Evolutionary conservation across 2,329 filamentous ascomycete genomes (phyloP).

Genomic region (Aspergillus hiratsukae): DNA sequence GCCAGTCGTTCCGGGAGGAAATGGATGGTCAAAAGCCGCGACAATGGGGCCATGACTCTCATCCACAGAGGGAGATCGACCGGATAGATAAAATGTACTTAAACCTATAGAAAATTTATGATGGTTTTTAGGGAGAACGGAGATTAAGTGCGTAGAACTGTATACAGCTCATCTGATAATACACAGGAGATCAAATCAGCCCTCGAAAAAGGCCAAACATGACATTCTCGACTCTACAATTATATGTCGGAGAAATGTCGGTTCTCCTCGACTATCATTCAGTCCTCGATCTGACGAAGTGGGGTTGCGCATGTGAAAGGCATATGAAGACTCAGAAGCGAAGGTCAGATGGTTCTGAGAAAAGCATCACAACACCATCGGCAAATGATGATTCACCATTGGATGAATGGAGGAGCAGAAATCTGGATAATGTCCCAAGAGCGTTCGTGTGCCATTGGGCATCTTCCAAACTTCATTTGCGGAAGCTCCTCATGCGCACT

Average conservation of each 20-base stretch:
- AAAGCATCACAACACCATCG: neutral
- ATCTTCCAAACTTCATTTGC: no score
- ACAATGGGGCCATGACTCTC: neutral
- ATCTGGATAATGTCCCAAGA: neutral
- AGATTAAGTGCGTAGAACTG: no score
- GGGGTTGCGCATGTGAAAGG: neutral
- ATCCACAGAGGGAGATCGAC: conserved; percentile 2
- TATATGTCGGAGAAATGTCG: neutral
- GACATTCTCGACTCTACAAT: neutral
- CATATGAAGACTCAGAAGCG: neutral
- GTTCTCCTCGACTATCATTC: no score
- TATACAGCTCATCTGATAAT: neutral
- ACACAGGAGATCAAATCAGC: neutral
- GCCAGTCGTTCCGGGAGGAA: conserved; percentile 7
- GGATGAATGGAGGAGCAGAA: neutral
- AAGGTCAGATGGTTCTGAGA: neutral
- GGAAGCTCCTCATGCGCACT: no score
- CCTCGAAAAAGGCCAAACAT: neutral
- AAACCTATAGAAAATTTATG: no score
- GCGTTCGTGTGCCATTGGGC: neutral
- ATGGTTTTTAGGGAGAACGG: no score
- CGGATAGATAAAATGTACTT: no score
- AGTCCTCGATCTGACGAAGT: neutral
- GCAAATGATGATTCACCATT: neutral
- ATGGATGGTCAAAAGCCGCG: conserved; percentile 4